Conservation (phyloP, 1,284 basidiomycete genomes). For the Peniophora sp. region DNA sequence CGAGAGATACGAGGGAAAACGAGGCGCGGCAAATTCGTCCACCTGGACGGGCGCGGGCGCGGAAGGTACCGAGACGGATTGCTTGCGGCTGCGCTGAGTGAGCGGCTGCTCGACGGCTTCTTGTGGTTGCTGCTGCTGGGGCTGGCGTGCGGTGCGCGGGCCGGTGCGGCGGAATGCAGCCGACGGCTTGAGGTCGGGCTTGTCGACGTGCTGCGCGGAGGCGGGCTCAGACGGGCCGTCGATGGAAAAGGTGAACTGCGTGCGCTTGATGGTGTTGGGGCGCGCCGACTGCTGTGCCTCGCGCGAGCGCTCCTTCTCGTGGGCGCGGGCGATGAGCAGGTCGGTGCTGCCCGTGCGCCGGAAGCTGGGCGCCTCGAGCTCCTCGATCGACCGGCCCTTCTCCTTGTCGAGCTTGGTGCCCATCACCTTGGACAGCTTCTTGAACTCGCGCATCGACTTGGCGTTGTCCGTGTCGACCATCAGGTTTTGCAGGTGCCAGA, state of each 20-base stretch:
- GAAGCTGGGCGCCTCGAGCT: conserved; percentile 72
- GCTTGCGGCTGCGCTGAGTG: conserved; percentile 31
- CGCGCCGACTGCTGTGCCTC: conserved; percentile 55
- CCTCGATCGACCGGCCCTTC: conserved; percentile 79
- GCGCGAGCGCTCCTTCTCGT: conserved; percentile 70
- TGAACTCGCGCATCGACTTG: conserved; percentile 78
- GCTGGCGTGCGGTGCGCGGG: conserved; percentile 23
- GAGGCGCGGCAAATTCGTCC: conserved; percentile 28
- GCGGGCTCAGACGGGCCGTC: conserved; percentile 53
- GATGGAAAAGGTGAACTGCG: conserved; percentile 79
- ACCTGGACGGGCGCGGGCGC: conserved; percentile 39
- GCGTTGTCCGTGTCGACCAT: conserved; percentile 84
- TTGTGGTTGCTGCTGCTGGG: conserved; percentile 19
- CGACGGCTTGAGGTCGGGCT: conserved; percentile 63
- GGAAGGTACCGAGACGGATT: conserved; percentile 8
- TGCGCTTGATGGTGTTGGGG: conserved; percentile 68
- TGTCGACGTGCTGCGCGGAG: conserved; percentile 40
- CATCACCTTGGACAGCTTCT: conserved; percentile 77
- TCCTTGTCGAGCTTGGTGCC: conserved; percentile 83
- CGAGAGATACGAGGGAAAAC: conserved; percentile 67
- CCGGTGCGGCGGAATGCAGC: conserved; percentile 33
- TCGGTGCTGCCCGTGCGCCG: conserved; percentile 66
- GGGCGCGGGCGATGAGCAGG: conserved; percentile 68
- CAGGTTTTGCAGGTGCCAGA: conserved; percentile 51
- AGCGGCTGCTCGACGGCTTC: conserved; percentile 48